These are phyloP conservation scores for Chalciporus piperatus DNA, from an alignment of 768 basidiomycete genomes.

Conservation along the genomic window DNA sequence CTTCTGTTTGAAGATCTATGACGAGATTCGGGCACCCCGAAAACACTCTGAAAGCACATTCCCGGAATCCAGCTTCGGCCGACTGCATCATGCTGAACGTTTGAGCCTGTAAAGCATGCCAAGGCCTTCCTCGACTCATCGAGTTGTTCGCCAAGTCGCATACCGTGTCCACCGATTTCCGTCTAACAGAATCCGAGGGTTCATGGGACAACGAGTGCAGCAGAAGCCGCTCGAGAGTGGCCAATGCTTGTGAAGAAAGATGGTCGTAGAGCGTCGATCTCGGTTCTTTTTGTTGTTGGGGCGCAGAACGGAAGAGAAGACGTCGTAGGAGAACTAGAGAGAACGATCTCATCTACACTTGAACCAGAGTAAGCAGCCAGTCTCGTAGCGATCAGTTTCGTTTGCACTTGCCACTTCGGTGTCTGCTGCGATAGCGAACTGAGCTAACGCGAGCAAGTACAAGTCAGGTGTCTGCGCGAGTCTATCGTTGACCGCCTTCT, in stretches of 20 bases:
- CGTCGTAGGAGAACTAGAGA: slow-evolving; percentile 78
- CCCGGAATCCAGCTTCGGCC: slow-evolving; percentile 39
- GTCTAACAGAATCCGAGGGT: slow-evolving; percentile 52
- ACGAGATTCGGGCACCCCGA: slow-evolving; percentile 73
- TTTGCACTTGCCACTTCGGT: slow-evolving; percentile 67
- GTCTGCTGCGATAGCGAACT: slow-evolving; percentile 74
- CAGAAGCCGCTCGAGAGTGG: slow-evolving; percentile 68
- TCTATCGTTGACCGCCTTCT: slow-evolving; percentile 78
- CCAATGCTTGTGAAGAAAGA: slow-evolving; percentile 61
- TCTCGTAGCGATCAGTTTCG: slow-evolving; percentile 1
- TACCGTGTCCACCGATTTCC: slow-evolving; percentile 72
- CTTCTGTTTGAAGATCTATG: slow-evolving; percentile 71
- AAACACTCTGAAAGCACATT: slow-evolving; percentile 70
- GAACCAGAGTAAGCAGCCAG: slow-evolving; percentile 8
- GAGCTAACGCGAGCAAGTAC: slow-evolving; percentile 74
- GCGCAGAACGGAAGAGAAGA: slow-evolving; percentile 66
- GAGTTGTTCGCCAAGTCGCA: slow-evolving; percentile 74
- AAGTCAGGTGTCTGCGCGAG: slow-evolving; percentile 75
- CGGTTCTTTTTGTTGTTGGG: slow-evolving; percentile 31
- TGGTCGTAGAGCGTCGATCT: slow-evolving; percentile 76
- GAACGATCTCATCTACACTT: slow-evolving; percentile 75
- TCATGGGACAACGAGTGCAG: slow-evolving; percentile 69
- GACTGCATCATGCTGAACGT: slow-evolving; percentile 58
- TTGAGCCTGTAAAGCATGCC: slow-evolving; percentile 77
- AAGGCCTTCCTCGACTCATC: slow-evolving; percentile 73